phyloP scores from a whole-genome alignment of 768 basidiomycete genomes.

The Jaapia argillacea region DNA sequence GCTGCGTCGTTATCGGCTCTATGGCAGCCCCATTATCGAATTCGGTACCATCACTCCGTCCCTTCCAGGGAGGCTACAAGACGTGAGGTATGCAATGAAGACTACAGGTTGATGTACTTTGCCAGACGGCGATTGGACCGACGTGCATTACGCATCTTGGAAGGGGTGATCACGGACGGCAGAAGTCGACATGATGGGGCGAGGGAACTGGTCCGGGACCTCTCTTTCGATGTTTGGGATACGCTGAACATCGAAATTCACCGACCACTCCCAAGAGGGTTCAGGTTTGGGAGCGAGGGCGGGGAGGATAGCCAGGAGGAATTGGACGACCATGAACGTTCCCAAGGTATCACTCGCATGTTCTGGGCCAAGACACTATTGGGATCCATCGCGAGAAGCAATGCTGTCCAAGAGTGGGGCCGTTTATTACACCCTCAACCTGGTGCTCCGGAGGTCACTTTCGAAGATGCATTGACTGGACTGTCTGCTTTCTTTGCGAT shows the following conservation, averaged over 20 bases:
- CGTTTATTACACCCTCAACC: conserved; percentile 2
- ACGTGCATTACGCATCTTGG: conserved; percentile 28
- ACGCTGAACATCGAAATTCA: conserved; percentile 30
- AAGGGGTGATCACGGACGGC: conserved; percentile 27
- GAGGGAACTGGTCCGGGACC: conserved; percentile 24
- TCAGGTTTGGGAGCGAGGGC: too few species aligned
- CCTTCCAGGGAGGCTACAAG: conserved; percentile 26
- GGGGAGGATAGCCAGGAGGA: too few species aligned
- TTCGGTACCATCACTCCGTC: conserved; percentile 35
- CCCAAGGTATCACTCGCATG: conserved; percentile 29
- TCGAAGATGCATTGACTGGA: conserved; percentile 37
- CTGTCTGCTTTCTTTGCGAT: conserved; percentile 44
- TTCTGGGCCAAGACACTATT: conserved; percentile 42
- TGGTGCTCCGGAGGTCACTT: conserved; percentile 12
- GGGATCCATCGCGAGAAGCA: conserved; percentile 30
- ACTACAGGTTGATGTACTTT: conserved; percentile 39
- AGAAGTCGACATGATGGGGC: conserved; percentile 29
- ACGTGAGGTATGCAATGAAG: conserved; percentile 14
- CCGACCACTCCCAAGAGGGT: conserved; percentile 28
- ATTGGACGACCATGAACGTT: too few species aligned
- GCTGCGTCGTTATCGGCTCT: conserved; percentile 31
- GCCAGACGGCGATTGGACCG: conserved; percentile 35
- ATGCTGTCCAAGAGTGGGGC: conserved; percentile 31
- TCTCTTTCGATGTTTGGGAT: conserved; percentile 49
- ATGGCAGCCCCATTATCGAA: conserved; percentile 45